Evolutionary conservation across 306 rosid species (phyloP).

Genomic region (Delonix regia): DNA sequence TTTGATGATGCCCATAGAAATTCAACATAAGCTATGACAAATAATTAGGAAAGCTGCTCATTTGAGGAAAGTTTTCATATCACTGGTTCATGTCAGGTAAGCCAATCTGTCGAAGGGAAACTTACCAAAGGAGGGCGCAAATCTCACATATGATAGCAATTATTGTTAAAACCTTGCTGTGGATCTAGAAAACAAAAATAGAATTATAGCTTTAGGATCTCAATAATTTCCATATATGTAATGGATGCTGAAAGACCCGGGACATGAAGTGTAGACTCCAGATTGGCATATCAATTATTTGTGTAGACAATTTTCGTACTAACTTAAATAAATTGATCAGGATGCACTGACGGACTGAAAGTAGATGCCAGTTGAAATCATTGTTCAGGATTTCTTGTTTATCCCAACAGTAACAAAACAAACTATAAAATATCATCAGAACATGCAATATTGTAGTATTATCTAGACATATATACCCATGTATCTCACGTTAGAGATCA

Average conservation of each 20-base stretch:
- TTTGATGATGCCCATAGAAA: background rate
- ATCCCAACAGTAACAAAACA: background rate
- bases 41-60: slow-evolving; percentile 4
- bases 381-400: slow-evolving; percentile 3
- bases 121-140: slow-evolving; percentile 87
- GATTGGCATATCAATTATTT: slow-evolving; percentile 16
- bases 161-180: slow-evolving; percentile 75
- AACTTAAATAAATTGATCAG: background rate
- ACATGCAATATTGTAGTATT: background rate
- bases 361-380: background rate
- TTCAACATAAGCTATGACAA: background rate
- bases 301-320: background rate
- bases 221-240: background rate
- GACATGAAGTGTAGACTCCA: background rate
- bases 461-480: slow-evolving; percentile 1
- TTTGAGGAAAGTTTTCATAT: slow-evolving; percentile 23
- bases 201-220: background rate
- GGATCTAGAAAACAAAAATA: slow-evolving; percentile 65
- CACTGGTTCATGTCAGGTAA: slow-evolving; percentile 32
- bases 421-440: background rate
- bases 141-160: slow-evolving; percentile 81
- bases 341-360: background rate
- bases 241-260: background rate
- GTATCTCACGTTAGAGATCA: slow-evolving; percentile 13
- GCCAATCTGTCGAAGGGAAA: slow-evolving; percentile 23